Base-by-base conservation (phyloP, 129 eudicot species). In the Helichrysum umbraculigerum region DNA sequence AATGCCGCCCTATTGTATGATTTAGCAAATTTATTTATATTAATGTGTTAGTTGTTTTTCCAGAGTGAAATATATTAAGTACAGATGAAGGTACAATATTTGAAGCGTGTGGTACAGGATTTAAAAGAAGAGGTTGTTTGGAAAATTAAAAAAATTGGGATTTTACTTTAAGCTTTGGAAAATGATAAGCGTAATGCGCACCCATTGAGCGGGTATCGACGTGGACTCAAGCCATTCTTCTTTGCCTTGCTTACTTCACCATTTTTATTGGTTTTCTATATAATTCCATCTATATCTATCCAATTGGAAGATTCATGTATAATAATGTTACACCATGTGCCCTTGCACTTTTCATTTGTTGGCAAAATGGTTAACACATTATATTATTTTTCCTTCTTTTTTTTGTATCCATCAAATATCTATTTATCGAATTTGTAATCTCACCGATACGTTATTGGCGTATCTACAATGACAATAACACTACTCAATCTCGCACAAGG, bases 231-330 rank as follows among this genome's bases (percentile, higher is more conserved):
- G 82, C 86, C 61, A 83, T 70, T 86, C 78, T 25, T 65, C 52
- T 70, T 78, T 74, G 81, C 84, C 69, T 90, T 85, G 96, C 88
- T 85, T 79, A 75, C 86, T 81, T 87, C 96, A 87, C 86, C 92
- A 73, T 79, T 72, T 79, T 50, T 73, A 52, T 79, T 66, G 47
- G 30, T 74, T 65, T 73, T 25, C 78, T 64, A 37, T 20, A 33
- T 78, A 4, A 20, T 14, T 67, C 47, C 79, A 74, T 80, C 70
- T 19, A n/a, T n/a, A n/a, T n/a, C 29, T 73, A 80, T 80, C 83
- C 83, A 80, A 66, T 80, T 22, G 65, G 15, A 80, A 80, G 79
- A 80, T 80, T 73, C 83, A 80, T 41, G 29, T 67, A 10, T 57
- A 10, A 42, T 17, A 80, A 52, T 41, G 33, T 81, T 81, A 30